Evolutionary conservation across 2,329 filamentous ascomycete genomes (phyloP).

Genomic region (Claviceps capensis): DNA sequence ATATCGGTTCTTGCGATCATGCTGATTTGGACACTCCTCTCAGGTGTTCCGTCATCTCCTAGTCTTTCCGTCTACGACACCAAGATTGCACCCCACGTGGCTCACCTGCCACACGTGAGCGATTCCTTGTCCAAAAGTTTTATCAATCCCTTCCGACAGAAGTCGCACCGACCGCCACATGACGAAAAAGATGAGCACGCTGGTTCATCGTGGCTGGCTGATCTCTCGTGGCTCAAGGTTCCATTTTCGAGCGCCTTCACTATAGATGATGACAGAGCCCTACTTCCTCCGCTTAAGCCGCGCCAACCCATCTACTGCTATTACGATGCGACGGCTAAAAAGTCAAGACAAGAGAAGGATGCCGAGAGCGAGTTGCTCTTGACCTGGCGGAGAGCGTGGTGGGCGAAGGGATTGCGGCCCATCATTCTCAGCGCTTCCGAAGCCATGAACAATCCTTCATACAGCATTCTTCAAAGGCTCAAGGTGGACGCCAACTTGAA

Average conservation of each 20-base stretch:
- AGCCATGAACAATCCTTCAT: constrained; percentile 70
- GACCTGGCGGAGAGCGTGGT: constrained; percentile 88
- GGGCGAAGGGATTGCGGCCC: constrained; percentile 82
- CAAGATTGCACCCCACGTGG: constrained; percentile 30
- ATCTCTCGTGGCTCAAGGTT: constrained; percentile 75
- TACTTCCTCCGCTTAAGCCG: constrained; percentile 62
- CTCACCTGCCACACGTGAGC: constrained; percentile 12
- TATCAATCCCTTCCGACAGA: constrained; percentile 53
- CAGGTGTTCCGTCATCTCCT: constrained; percentile 31
- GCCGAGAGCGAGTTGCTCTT: constrained; percentile 69
- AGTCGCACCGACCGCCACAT: constrained; percentile 56
- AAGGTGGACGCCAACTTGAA: constrained; percentile 50
- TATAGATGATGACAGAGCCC: constrained; percentile 67
- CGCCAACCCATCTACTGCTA: constrained; percentile 80
- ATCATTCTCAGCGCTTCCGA: constrained; percentile 68
- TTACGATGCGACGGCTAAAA: constrained; percentile 56
- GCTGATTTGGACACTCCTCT: constrained; percentile 38
- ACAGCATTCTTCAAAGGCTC: constrained; percentile 51
- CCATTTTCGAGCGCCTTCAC: constrained; percentile 74
- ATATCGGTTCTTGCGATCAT: constrained; percentile 40
- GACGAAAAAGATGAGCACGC: constrained; percentile 68
- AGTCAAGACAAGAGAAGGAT: constrained; percentile 49
- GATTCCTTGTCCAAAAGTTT: constrained; percentile 32
- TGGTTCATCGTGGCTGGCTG: constrained; percentile 71
- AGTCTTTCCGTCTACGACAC: constrained; percentile 36